Percentiles rank a stretch among this genome's conserved stretches.
These are phyloP conservation scores for Trichoderma erinaceum DNA, from an alignment of 495 filamentous ascomycete species.

Conservation along the genomic window DNA sequence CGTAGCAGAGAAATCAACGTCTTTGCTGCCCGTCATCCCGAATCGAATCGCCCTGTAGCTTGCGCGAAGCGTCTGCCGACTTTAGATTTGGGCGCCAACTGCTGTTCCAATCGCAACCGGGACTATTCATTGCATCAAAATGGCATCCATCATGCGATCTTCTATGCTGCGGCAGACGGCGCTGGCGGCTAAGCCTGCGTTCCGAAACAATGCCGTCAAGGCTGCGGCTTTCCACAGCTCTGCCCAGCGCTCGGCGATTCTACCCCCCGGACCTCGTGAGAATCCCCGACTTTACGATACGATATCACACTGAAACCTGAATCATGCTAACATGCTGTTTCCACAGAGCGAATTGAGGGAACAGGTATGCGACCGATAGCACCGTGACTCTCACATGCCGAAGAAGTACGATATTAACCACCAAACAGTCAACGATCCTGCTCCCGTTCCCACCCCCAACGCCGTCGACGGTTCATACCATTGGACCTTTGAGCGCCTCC, in stretches of 20 bases:
- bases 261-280: constrained; percentile 65
- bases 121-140: constrained; percentile 21
- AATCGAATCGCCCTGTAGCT: background rate
- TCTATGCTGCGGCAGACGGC: constrained; percentile 47
- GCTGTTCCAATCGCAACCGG: constrained; percentile 15
- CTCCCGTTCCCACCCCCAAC: constrained; percentile 60
- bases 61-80: background rate
- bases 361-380: constrained; percentile 53
- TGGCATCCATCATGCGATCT: constrained; percentile 52
- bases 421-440: constrained; percentile 75
- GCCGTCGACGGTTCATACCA: constrained; percentile 90
- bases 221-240: constrained; percentile 69
- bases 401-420: background rate
- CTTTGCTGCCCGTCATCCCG: constrained; percentile 7
- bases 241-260: constrained; percentile 52
- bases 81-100: background rate
- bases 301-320: constrained; percentile 17
- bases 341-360: constrained; percentile 67
- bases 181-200: constrained; percentile 25
- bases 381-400: constrained; percentile 15
- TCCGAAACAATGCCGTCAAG: constrained; percentile 30
- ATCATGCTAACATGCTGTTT: constrained; percentile 27
- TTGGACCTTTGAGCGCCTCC: constrained; percentile 89
- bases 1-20: background rate
- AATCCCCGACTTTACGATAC: constrained; percentile 21